phyloP scores from a whole-genome alignment of 257 asterid species.

The Gardenia jasminoides region DNA sequence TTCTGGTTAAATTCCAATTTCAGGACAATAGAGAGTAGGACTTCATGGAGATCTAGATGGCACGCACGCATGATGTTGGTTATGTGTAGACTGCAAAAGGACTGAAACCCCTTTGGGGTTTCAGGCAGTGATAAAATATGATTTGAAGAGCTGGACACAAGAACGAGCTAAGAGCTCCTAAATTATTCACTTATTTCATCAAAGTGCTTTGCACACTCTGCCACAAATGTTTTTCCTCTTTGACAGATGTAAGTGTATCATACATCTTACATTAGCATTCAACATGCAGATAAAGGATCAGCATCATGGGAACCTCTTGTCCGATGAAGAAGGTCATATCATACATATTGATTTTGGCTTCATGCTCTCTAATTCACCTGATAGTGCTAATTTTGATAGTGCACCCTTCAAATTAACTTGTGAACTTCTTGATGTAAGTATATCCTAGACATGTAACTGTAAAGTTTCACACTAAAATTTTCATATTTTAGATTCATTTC shows the following conservation, averaged over 20 bases:
- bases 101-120: neutral
- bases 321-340: slow-evolving; percentile 99
- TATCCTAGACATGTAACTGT: neutral
- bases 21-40: neutral
- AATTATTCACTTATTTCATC: neutral
- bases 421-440: slow-evolving; percentile 95
- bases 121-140: neutral
- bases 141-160: neutral
- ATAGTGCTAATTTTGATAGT: slow-evolving; percentile 99
- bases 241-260: neutral
- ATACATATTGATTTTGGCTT: slow-evolving; percentile 99
- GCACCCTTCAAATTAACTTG: slow-evolving; percentile 98
- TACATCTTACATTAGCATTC: neutral
- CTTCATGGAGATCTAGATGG: neutral
- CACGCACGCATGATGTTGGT: neutral
- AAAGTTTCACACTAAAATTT: neutral
- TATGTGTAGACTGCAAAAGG: neutral
- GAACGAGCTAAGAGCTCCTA: too few species aligned
- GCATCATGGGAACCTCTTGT: slow-evolving; percentile 92
- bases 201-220: neutral
- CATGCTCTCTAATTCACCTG: slow-evolving; percentile 99
- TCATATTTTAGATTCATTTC: neutral
- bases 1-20: neutral
- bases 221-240: neutral
- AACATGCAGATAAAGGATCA: slow-evolving; percentile 65